These are phyloP conservation scores for Hibiscus trionum DNA, from an alignment of 345 rosid species.

Conservation along the genomic window DNA sequence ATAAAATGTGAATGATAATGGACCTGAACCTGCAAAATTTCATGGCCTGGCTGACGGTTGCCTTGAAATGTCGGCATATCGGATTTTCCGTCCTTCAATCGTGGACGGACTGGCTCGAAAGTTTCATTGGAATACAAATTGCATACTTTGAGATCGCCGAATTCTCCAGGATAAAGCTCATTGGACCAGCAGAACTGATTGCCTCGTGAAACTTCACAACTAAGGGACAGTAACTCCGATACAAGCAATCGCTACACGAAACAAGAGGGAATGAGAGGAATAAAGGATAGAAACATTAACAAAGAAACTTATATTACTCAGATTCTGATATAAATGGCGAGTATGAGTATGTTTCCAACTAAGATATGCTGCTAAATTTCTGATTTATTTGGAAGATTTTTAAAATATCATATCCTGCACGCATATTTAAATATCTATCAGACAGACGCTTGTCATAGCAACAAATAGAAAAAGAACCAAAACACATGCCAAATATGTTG, in stretches of 20 bases:
- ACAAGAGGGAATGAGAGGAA: conserved; percentile 13
- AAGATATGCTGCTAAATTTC: neutral
- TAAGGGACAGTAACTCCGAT: conserved; percentile 38
- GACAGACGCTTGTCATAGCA: neutral
- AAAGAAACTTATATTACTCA: neutral
- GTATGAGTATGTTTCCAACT: neutral
- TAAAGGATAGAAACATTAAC: neutral
- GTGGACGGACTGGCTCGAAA: conserved; percentile 38
- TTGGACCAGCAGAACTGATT: conserved; percentile 39
- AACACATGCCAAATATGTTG: neutral
- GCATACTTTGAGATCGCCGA: conserved; percentile 45
- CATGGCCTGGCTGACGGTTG: conserved; percentile 35
- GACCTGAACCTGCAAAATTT: conserved; percentile 51
- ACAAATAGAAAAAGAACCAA: neutral
- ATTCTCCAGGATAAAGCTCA: conserved; percentile 79
- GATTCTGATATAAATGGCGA: neutral
- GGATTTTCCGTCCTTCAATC: conserved; percentile 31
- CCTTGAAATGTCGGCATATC: conserved; percentile 23
- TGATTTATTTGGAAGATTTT: neutral
- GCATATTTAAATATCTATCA: neutral
- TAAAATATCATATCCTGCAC: neutral
- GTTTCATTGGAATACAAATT: conserved; percentile 41
- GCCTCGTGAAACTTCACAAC: conserved; percentile 38
- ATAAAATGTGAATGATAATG: neutral
- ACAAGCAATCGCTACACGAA: conserved; percentile 51